Evolutionary conservation across 2,329 filamentous ascomycete species (phyloP).

Genomic region (Leptoxyphium fumago): DNA sequence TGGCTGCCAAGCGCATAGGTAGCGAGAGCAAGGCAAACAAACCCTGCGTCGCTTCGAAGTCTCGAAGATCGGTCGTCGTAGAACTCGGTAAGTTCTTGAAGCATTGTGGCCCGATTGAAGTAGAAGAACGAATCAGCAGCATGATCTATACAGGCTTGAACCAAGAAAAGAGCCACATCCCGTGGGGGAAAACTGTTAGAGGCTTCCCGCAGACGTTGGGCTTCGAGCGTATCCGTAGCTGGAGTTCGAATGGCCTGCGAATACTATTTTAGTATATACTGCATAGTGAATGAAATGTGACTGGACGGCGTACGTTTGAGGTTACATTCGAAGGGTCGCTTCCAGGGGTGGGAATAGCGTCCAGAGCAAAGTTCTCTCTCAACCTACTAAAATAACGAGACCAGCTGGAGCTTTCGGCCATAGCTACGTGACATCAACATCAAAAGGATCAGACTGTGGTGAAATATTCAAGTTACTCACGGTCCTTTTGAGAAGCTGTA

Average conservation of each 20-base stretch:
- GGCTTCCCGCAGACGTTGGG: not conserved
- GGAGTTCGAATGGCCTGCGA: not conserved
- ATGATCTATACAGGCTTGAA: not conserved
- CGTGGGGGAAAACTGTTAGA: not conserved
- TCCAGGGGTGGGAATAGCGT: not conserved
- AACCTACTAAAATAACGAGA: not conserved
- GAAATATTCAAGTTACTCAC: not conserved
- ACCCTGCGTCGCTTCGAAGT: not conserved
- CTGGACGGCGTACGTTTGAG: not conserved
- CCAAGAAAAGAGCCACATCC: not conserved
- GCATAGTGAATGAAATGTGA: too few relatives aligned
- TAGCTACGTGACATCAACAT: not conserved
- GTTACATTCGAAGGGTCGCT: not conserved
- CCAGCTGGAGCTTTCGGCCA: not conserved
- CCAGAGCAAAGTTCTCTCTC: not conserved
- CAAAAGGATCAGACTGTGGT: not conserved
- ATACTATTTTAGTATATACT: not conserved
- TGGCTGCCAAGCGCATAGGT: constrained; percentile 2
- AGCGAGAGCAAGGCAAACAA: constrained; percentile 1
- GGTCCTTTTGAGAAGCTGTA: not conserved
- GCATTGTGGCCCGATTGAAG: constrained; percentile 1
- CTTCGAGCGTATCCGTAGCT: not conserved
- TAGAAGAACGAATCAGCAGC: constrained; percentile 3
- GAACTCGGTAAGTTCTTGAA: not conserved
- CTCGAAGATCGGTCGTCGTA: not conserved